phyloP scores from a whole-genome alignment of 768 basidiomycete genomes.

The Piloderma croceum region DNA sequence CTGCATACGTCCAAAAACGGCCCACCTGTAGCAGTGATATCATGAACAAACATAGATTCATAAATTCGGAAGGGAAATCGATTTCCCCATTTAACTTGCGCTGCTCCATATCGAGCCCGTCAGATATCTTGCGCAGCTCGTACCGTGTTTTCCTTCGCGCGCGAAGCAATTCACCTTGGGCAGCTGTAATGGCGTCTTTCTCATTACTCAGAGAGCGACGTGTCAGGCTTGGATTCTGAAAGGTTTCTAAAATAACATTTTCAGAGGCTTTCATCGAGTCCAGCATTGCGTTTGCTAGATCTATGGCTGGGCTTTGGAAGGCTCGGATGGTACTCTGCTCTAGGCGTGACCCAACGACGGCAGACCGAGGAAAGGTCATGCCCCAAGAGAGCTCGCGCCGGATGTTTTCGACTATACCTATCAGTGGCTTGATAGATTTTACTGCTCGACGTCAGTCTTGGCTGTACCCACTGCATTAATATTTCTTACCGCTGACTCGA shows the following conservation, averaged over 20 bases:
- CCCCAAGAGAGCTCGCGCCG: conserved; percentile 43
- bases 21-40: conserved; percentile 42
- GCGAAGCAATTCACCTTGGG: conserved; percentile 18
- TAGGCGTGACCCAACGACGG: neutral
- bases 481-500: conserved; percentile 35
- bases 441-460: conserved; percentile 20
- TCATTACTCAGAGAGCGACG: conserved; percentile 6
- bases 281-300: conserved; percentile 32
- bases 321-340: conserved; percentile 12
- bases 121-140: conserved; percentile 28
- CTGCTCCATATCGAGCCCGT: conserved; percentile 24
- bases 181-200: conserved; percentile 9
- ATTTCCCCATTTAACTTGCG: conserved; percentile 13
- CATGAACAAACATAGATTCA: conserved; percentile 34
- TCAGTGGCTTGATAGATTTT: conserved; percentile 37
- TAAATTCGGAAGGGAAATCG: conserved; percentile 24
- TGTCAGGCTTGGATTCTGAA: conserved; percentile 15
- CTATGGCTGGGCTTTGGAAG: conserved; percentile 24
- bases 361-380: conserved; percentile 19
- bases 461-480: neutral
- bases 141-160: conserved; percentile 23
- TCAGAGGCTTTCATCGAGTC: conserved; percentile 32
- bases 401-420: conserved; percentile 39
- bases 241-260: conserved; percentile 25
- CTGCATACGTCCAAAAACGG: neutral